Evolutionary conservation across 306 rosid species (phyloP), one percentile per base, ranked within the genome.

Genomic region (Prunus davidiana): DNA sequence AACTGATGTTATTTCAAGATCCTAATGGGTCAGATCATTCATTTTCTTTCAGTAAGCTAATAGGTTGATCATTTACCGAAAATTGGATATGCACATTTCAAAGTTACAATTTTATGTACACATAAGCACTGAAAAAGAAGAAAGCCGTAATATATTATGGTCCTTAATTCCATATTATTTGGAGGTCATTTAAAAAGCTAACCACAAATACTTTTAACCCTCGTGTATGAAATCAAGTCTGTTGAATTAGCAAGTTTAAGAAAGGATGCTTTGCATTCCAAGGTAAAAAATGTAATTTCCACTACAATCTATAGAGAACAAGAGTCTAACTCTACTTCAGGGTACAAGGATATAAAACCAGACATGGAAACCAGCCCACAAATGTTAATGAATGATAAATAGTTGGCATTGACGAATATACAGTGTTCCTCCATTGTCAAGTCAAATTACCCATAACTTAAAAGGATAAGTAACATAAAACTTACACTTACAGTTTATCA

Each of bases 1-100:
- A 71, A 64, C 34, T 25, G 10, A 75, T 80, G 28, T 69, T 68
- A 63, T 67, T 60, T 76, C 52, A 82, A 22, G 62, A 78, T 71
- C 58, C 20, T n/a, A 70, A 52, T 30, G 43, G 57, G 61, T 76
- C 57, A 19, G 25, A 65, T 72, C 58, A 56, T 12, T 47, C 28
- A 38, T 12, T 45, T 25, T 58, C 68, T 22, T 71, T 16, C 56
- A 58, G 3, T 22, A 19, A n/a, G 20, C 28, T 6, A 70, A 70
- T 52, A 43, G 54, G 64, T 76, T 50, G 14, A 65, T 72, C 30
- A 45, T 66, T 54, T 2, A 3, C 52, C 25, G 2, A 4, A 64
- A 50, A 15, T 16, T 8, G 1, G 25, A 54, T 15, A 52, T 32
- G 28, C 30, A 22, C 46, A 32, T 16, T 64, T 32, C 49, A 10